Evolutionary conservation across 768 basidiomycete genomes (phyloP), one percentile per base, ranked within the genome.

Genomic region (Chiua virens): DNA sequence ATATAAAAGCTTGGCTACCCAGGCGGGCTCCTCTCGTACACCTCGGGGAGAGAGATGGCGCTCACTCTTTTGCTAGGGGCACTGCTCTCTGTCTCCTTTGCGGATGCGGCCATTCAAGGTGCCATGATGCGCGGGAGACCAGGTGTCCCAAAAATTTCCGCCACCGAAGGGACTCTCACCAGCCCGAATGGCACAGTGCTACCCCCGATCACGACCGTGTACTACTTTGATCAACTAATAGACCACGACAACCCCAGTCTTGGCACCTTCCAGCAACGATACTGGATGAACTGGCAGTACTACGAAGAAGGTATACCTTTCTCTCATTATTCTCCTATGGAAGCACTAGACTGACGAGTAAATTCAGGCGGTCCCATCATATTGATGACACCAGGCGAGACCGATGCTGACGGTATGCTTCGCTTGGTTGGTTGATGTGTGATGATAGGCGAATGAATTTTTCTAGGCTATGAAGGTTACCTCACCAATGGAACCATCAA

Each of bases 191-290:
- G 64, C 15, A 60, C 64, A 14, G 44, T 39, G 11, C 52, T 62
- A 10, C 69, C 70, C 7, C 44, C 66, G 6, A 45, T 65, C 41
- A 54, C 53, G 8, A 70, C 65, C 5, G 57, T 63, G 0, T 70
- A 70, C 50, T 49, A 62, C 38, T 70, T 71, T 20, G 49, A 70
- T 37, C 69, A 70, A 41, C 43, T 66, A 28, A 70, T 65, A 47
- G 78, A 81, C 59, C 80, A 80, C 62, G 74, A 63, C 30, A 67
- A 80, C 53, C 80, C 84, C n/a, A 70, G 74, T 23, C 69, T 80
- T 20, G 87, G 87, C 18, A 89, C 86, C n/a, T 90, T 90, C 69
- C 73, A 81, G 62, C 87, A 89, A 67, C 79, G 87, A 32, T 89
- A 77, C 67, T 89, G 85, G 85, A 74, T 80, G 52, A 81, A 81